phyloP scores from a whole-genome alignment of 495 filamentous ascomycete species.

The Trichoderma gamsii region DNA sequence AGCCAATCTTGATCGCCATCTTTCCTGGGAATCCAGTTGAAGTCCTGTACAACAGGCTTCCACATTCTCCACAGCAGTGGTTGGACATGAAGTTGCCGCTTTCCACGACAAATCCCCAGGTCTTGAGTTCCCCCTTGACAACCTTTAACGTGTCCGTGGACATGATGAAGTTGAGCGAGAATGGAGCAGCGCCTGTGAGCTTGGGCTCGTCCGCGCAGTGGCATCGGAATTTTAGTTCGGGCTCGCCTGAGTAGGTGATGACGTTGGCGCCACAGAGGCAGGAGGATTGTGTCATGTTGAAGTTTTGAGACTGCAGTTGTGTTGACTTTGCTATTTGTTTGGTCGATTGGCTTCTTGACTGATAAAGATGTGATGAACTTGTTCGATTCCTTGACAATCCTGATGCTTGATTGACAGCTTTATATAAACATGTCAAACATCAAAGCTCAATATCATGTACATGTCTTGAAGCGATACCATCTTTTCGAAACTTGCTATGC shows the following conservation, averaged over 20 bases:
- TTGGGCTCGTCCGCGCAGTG: not conserved
- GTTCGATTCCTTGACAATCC: no score
- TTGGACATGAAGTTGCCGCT: conserved; percentile 1
- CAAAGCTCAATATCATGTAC: not conserved
- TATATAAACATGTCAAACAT: not conserved
- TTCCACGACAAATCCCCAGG: not conserved
- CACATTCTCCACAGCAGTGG: conserved; percentile 2
- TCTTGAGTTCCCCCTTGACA: not conserved
- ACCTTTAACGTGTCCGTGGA: not conserved
- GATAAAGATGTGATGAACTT: no score
- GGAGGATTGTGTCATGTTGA: conserved; percentile 8
- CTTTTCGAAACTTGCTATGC: not conserved
- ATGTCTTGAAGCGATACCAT: not conserved
- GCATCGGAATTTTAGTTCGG: not conserved
- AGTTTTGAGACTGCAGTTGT: not conserved
- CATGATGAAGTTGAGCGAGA: conserved; percentile 1
- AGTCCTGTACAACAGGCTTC: not conserved
- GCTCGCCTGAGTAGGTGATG: not conserved
- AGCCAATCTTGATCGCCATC: conserved; percentile 2
- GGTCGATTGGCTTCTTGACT: not conserved
- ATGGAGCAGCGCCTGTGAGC: not conserved
- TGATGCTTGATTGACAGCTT: not conserved
- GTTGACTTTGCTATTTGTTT: not conserved
- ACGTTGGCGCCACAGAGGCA: not conserved
- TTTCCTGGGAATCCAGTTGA: conserved; percentile 1